These are phyloP conservation scores for Anisogramma anomala DNA, from an alignment of 2,329 filamentous ascomycete species.

Conservation along the genomic window DNA sequence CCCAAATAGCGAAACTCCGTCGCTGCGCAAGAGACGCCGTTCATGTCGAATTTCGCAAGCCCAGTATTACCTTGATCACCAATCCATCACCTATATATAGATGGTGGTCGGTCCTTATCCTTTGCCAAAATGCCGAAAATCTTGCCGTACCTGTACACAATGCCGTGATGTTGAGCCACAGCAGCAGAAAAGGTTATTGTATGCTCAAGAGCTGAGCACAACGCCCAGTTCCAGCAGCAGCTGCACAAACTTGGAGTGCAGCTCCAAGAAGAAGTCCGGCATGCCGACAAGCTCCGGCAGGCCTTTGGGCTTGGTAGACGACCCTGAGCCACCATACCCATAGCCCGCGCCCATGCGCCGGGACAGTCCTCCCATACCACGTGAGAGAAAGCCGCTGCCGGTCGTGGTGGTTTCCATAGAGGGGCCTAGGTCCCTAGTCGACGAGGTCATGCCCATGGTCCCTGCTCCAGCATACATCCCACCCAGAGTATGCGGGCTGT, in stretches of 20 bases:
- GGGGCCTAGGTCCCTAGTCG: conserved; percentile 13
- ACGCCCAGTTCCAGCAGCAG: conserved; percentile 49
- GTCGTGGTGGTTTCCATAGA: conserved; percentile 21
- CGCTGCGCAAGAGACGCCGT: too few species aligned
- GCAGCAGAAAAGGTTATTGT: too few species aligned
- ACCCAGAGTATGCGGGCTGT: conserved; percentile 25
- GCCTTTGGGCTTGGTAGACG: conserved; percentile 46
- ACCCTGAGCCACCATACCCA: conserved; percentile 35
- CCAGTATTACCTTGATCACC: too few species aligned
- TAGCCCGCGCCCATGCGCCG: conserved; percentile 45
- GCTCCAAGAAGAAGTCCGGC: conserved; percentile 57
- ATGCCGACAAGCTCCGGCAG: conserved; percentile 54
- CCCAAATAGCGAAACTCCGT: too few species aligned
- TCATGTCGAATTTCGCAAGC: too few species aligned
- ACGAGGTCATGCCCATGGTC: conserved; percentile 21
- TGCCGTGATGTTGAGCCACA: too few species aligned
- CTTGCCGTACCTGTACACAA: too few species aligned
- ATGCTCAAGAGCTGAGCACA: conserved; percentile 38
- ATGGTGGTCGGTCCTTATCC: too few species aligned
- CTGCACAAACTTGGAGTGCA: conserved; percentile 53
- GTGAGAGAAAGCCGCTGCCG: conserved; percentile 45
- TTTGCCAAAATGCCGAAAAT: too few species aligned
- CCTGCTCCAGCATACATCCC: conserved; percentile 28
- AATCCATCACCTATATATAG: too few species aligned
- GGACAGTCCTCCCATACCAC: conserved; percentile 41